Base-by-base conservation (phyloP, 768 basidiomycete genomes). In the Clitopilus passeckerianus region DNA sequence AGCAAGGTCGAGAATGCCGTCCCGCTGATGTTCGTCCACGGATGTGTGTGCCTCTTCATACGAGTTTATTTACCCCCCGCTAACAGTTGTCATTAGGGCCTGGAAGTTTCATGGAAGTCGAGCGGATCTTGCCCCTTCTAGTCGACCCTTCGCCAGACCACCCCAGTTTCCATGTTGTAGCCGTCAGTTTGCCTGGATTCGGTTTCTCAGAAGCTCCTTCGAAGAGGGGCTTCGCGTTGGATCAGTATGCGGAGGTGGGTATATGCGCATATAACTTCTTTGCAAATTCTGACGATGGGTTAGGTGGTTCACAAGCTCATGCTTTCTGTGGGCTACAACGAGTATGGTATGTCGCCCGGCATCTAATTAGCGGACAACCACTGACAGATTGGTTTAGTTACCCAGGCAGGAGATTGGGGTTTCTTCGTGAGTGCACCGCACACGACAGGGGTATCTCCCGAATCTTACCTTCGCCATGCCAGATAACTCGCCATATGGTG, bases 131-230 rank as follows among this genome's bases (percentile, higher is more conserved):
- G 0, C 82, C 85, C 2, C 65, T 85, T 5, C 69, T 89, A 60
- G 73, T 78, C 0, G 68, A 74, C 20, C 68, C 70, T 0, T 73
- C 76, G 1, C 69, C 75, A 0, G 74, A 80, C 5, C 66, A 74
- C 56, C 86, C 85, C 1, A 81, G 77, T 55, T 88, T 89, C 66
- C 84, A 87, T 61, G 83, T 89, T 20, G 83, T 89, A 0, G 81
- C 80, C 0, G 61, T 79, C 34, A 81, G 85, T 63, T 63, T 87
- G 15, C 87, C 86, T 8, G 84, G 84, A 0, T 88, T 71, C 67
- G 86, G 84, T 0, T 87, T 86, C 68, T 86, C 86, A 0, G 77
- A 84, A 44, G 82, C 78, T 0, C 79, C 83, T 0, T 80, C 67
- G 54, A 80, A 80, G 65, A 75, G 75, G 59, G 84, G 85, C 0